A percentile compares a stretch with the other conserved stretches of the same genome.
These are phyloP conservation scores for Fusarium coffeatum DNA, from an alignment of 2,329 filamentous ascomycete genomes.

Conservation along the genomic window DNA sequence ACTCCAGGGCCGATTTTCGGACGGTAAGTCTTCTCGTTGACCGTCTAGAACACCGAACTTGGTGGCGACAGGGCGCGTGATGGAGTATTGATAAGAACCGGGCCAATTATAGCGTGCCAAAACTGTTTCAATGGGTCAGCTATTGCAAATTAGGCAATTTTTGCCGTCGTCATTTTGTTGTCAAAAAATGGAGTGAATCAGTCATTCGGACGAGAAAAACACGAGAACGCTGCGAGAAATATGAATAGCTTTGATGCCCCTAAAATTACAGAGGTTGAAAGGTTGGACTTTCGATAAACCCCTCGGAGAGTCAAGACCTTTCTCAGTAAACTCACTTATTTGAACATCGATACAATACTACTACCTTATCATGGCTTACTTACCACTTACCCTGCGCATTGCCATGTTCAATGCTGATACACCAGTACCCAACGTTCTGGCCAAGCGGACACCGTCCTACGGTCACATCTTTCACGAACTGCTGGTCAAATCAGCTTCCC, in stretches of 20 bases:
- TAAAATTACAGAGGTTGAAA: no score
- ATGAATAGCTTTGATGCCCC: neutral
- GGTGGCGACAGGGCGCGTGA: neutral
- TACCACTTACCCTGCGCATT: neutral
- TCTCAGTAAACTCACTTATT: neutral
- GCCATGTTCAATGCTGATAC: conserved; percentile 6
- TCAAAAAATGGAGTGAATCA: neutral
- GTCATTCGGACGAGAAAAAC: neutral
- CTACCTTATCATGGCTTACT: neutral
- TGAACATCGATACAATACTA: neutral
- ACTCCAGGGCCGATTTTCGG: neutral
- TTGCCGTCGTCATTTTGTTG: neutral
- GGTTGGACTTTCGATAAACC: no score
- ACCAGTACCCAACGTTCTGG: neutral
- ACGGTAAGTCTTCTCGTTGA: neutral
- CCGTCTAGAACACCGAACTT: neutral
- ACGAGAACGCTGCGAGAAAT: neutral
- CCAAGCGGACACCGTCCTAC: neutral
- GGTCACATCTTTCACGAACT: conserved; percentile 1
- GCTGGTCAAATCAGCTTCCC: neutral
- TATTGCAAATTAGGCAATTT: neutral
- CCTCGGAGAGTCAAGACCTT: no score
- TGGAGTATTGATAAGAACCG: neutral
- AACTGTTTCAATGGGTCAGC: neutral
- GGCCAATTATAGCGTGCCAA: neutral